Percentiles rank a stretch among this genome's conserved stretches.
phyloP scores from a whole-genome alignment of 257 asterid genomes.

The Solanum pimpinellifolium region DNA sequence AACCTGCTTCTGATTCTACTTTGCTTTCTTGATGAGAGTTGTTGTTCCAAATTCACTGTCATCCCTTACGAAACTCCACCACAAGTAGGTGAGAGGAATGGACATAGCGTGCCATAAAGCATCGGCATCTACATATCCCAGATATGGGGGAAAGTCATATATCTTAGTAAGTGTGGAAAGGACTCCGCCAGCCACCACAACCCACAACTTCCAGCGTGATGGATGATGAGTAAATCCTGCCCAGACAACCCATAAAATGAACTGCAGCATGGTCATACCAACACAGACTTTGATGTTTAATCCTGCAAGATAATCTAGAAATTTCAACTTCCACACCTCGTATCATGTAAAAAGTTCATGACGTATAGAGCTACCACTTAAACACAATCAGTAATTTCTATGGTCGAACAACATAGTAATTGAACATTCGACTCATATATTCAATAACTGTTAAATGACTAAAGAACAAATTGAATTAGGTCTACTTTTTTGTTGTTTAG shows the following conservation, averaged over 20 bases:
- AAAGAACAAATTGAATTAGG: not conserved
- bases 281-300: slow-evolving; percentile 59
- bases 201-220: slow-evolving; percentile 60
- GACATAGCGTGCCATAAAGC: slow-evolving; percentile 74
- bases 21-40: slow-evolving; percentile 41
- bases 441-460: not conserved
- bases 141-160: slow-evolving; percentile 64
- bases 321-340: not conserved
- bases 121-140: slow-evolving; percentile 69
- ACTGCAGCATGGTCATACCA: slow-evolving; percentile 39
- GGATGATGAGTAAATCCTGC: slow-evolving; percentile 59
- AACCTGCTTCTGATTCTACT: slow-evolving; percentile 11
- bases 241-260: slow-evolving; percentile 64
- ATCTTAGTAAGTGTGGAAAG: slow-evolving; percentile 53
- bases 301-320: slow-evolving; percentile 32
- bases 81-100: slow-evolving; percentile 56
- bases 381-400: not conserved
- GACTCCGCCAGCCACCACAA: slow-evolving; percentile 47
- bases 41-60: slow-evolving; percentile 62
- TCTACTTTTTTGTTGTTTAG: not conserved
- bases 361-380: not conserved
- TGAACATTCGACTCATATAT: not conserved
- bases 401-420: not conserved
- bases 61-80: slow-evolving; percentile 83
- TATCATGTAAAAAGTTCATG: not conserved